Base-by-base conservation (phyloP, 208 protist genomes). In the Willaertia magna region DNA sequence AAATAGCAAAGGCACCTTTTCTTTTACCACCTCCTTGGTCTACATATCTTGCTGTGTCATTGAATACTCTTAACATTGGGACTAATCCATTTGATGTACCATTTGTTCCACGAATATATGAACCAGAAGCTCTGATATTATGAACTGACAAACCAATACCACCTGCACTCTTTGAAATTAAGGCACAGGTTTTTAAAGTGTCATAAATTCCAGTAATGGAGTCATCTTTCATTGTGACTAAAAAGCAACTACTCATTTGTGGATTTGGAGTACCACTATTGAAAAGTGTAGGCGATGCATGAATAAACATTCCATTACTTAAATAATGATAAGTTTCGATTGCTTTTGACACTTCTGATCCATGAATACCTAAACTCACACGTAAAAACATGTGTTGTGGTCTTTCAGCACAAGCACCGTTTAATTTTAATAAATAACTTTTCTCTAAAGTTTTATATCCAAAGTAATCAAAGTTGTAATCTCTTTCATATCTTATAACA, bases 381-480 rank as follows among this genome's bases (percentile, higher is more conserved):
- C 98, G 95, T 94, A 99, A 96, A 55, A 99, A 93, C 96, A 99
- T 97, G 88, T 99, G 97, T 93, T 99, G 98, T 18, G 98, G 98
- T 6, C 98, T 92, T 91, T 99, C 98, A 3, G 96, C 95, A 81
- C 99, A 94, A 47, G 85, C 85, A 39, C 86, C 91, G 40, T 87
- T 91, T 40, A 97, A 88, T 78, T 94, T 94, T n/a, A 99, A 92
- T 12, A 99, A 92, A 91, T 99, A 99, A 7, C 96, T 98, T 55
- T 95, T 91, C 91, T 99, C 96, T n/a, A 99, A 93, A 34, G 98
- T 99, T 91, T 98, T 98, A 90, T 96, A 99, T n/a, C 97, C 98
- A 87, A 99, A 99, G 90, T 97, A 99, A 85, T 98, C 96, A 90
- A 97, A 99, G 55, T 94, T 92, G 85, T 97, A 94, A 89, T 99